phyloP scores from a whole-genome alignment of 2,329 filamentous ascomycete species.

The Ceratocystis cacaofunesta region DNA sequence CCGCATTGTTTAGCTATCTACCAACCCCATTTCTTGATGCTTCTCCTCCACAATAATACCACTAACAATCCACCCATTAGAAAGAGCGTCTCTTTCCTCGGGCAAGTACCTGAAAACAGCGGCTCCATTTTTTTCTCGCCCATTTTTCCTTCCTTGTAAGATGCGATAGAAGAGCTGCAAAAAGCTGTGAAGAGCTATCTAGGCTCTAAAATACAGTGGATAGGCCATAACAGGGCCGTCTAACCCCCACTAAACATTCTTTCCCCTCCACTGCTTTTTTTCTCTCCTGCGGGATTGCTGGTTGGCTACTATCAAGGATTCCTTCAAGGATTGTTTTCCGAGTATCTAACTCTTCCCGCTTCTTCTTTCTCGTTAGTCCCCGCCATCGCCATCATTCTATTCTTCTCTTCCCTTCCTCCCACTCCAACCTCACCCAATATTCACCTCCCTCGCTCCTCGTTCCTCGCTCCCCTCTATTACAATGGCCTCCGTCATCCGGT shows the following conservation, averaged over 20 bases:
- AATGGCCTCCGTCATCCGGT: conserved; percentile 49
- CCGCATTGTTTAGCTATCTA: no score
- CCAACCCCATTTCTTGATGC: not conserved
- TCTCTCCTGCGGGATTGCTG: not conserved
- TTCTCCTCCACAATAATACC: not conserved
- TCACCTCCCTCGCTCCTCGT: not conserved
- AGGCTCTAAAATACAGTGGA: no score
- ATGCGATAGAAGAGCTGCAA: no score
- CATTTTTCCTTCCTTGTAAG: not conserved
- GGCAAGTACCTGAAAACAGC: conserved; percentile 1
- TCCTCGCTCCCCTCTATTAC: conserved; percentile 18
- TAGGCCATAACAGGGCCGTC: no score
- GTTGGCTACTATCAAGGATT: not conserved
- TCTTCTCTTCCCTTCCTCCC: not conserved
- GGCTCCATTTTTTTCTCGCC: not conserved
- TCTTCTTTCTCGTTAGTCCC: not conserved
- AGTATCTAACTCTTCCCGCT: conserved; percentile 7
- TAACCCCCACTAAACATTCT: no score
- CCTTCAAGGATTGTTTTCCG: conserved; percentile 10
- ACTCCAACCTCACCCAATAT: not conserved
- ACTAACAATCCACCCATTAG: not conserved
- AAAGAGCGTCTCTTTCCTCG: conserved; percentile 6
- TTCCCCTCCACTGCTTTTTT: not conserved
- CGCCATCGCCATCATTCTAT: conserved; percentile 1
- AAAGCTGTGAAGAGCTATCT: no score